Percentiles rank a stretch among this genome's conserved stretches.
Conservation (phyloP, 1,284 basidiomycete genomes). For the Cutaneotrichosporon cyanovorans region DNA sequence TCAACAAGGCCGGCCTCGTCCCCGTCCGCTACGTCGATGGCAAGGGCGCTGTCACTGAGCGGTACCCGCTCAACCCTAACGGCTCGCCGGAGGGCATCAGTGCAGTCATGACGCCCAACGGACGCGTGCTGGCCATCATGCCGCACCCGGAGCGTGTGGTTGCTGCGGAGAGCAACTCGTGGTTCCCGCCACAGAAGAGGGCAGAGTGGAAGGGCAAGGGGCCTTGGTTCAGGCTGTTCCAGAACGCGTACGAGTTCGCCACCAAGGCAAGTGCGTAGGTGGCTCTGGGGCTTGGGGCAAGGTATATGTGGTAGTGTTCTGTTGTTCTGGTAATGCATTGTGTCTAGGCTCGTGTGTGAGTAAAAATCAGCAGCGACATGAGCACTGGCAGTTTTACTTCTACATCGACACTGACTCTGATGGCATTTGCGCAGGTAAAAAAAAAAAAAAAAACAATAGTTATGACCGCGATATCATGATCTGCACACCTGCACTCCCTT, state of each 20-base stretch:
- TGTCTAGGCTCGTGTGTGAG: neutral
- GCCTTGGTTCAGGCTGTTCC: conserved; percentile 94
- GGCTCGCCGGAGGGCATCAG: conserved; percentile 81
- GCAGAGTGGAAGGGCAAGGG: conserved; percentile 62
- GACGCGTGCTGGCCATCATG: conserved; percentile 89
- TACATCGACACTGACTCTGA: too few species aligned
- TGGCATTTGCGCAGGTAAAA: too few species aligned
- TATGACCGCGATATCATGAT: too few species aligned
- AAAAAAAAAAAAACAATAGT: too few species aligned
- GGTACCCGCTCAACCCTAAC: conserved; percentile 93
- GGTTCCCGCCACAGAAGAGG: conserved; percentile 61
- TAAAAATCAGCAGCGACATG: too few species aligned
- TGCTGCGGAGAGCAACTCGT: conserved; percentile 72
- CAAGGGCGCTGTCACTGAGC: conserved; percentile 57
- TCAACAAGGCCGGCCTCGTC: conserved; percentile 54
- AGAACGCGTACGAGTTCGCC: conserved; percentile 60
- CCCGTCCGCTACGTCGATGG: conserved; percentile 72
- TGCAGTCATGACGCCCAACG: conserved; percentile 76
- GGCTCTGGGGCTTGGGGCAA: neutral
- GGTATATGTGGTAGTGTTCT: neutral
- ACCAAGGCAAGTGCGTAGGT: conserved; percentile 6
- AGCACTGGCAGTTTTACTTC: too few species aligned
- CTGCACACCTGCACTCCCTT: too few species aligned
- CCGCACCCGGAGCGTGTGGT: conserved; percentile 84
- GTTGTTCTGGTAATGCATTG: conserved; percentile 21